Evolutionary conservation across 2,329 filamentous ascomycete species (phyloP).

Genomic region (Penicillium olsonii): DNA sequence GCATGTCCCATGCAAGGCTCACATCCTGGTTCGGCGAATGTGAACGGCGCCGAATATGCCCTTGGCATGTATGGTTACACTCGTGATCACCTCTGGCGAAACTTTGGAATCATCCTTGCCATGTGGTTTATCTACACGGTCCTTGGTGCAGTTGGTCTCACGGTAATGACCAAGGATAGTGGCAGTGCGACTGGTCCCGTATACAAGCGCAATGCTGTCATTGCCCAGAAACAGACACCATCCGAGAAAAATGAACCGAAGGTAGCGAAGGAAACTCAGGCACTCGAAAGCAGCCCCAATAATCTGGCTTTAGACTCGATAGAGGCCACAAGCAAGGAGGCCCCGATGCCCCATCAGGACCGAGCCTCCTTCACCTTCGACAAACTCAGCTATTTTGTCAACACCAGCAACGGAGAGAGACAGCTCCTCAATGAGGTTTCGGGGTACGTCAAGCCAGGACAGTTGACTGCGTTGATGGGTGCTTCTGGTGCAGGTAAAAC

Average conservation of each 20-base stretch:
- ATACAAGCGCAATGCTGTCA: too few species aligned
- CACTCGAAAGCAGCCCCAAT: too few species aligned
- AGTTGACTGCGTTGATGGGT: slow-evolving; percentile 75
- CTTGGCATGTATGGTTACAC: slow-evolving; percentile 48
- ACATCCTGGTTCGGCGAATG: slow-evolving; percentile 54
- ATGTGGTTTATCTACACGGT: slow-evolving; percentile 76
- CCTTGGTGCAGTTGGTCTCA: slow-evolving; percentile 56
- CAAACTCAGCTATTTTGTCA: neutral
- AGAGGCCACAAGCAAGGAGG: too few species aligned
- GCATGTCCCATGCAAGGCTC: slow-evolving; percentile 55
- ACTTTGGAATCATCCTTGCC: slow-evolving; percentile 75
- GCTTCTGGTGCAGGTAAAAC: slow-evolving; percentile 59
- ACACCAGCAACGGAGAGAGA: slow-evolving; percentile 31
- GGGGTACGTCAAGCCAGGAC: slow-evolving; percentile 71
- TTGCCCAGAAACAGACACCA: neutral
- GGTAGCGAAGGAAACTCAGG: too few species aligned
- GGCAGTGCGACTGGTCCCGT: neutral
- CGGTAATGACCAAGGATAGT: slow-evolving; percentile 51
- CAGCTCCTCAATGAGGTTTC: slow-evolving; percentile 58
- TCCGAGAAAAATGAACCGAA: too few species aligned
- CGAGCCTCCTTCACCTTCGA: neutral
- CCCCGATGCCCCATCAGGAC: too few species aligned
- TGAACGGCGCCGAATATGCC: slow-evolving; percentile 37
- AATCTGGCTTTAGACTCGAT: too few species aligned
- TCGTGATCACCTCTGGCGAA: slow-evolving; percentile 60